These are phyloP conservation scores for Centella asiatica DNA, from an alignment of 129 eudicot species.

Conservation along the genomic window DNA sequence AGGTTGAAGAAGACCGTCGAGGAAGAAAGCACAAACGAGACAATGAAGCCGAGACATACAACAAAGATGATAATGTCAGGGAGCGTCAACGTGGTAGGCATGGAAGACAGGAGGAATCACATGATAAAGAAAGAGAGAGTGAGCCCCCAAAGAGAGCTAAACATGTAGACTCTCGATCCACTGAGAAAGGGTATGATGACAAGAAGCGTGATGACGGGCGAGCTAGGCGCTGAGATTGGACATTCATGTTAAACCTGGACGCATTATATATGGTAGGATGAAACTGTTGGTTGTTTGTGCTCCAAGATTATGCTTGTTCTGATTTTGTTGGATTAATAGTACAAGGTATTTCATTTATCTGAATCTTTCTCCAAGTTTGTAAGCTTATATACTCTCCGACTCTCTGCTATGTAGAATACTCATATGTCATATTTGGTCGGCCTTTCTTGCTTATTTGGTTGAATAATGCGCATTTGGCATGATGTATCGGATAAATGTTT, in stretches of 20 bases:
- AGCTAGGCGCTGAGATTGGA: slow-evolving; percentile 29
- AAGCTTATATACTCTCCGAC: too few species aligned
- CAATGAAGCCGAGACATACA: slow-evolving; percentile 36
- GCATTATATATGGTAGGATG: not conserved
- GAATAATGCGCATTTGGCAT: too few species aligned
- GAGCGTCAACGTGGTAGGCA: slow-evolving; percentile 20
- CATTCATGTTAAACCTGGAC: not conserved
- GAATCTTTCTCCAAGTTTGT: not conserved
- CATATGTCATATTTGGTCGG: too few species aligned
- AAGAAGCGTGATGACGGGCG: slow-evolving; percentile 33
- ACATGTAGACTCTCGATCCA: slow-evolving; percentile 35
- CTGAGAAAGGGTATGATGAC: slow-evolving; percentile 32
- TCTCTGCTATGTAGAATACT: too few species aligned
- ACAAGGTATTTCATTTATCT: not conserved
- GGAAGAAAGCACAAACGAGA: slow-evolving; percentile 38
- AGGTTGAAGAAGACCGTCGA: slow-evolving; percentile 33
- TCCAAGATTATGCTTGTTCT: not conserved
- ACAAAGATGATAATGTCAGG: slow-evolving; percentile 18
- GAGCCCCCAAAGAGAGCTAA: slow-evolving; percentile 49
- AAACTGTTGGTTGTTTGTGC: not conserved
- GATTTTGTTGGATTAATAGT: not conserved
- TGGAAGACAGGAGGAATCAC: slow-evolving; percentile 36
- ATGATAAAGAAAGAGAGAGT: slow-evolving; percentile 29
- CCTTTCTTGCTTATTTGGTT: too few species aligned
- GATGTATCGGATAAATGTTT: too few species aligned